Conservation (phyloP, 306 rosid species). For the Quercus ilex region DNA sequence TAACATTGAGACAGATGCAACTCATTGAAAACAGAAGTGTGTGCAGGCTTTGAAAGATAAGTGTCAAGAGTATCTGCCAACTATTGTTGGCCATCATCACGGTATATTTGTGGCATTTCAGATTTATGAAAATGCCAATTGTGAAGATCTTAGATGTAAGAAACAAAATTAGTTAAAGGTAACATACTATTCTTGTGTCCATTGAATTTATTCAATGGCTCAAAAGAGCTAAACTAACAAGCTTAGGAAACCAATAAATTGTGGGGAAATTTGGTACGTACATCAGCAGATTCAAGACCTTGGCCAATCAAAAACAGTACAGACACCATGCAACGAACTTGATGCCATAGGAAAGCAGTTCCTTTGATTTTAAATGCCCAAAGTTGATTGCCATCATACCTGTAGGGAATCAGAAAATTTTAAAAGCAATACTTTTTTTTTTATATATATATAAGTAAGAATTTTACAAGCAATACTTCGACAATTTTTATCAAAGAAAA, state of each 20-base stretch:
- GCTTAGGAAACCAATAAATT: constrained; percentile 7
- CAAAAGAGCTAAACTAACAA: not conserved
- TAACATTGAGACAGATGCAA: not conserved
- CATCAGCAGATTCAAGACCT: constrained; percentile 87
- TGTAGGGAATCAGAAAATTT: constrained; percentile 30
- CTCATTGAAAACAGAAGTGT: not conserved
- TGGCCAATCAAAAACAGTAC: constrained; percentile 80
- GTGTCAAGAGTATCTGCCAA: not conserved
- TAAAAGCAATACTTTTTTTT: not conserved
- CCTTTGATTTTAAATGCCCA: constrained; percentile 78
- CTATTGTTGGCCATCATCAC: not conserved
- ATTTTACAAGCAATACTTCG: not conserved
- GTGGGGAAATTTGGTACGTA: constrained; percentile 35
- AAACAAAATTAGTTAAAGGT: not conserved
- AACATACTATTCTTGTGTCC: too few species aligned
- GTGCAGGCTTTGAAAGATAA: not conserved
- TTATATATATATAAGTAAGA: not conserved
- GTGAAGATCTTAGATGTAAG: not conserved
- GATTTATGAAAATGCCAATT: not conserved
- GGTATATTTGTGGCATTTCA: not conserved
- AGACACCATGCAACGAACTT: constrained; percentile 93
- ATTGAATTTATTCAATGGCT: not conserved
- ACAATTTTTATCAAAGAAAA: not conserved
- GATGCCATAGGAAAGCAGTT: constrained; percentile 96
- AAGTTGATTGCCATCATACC: constrained; percentile 67